A percentile compares a stretch with the other conserved stretches of the same genome.
Evolutionary conservation across 169 alveolate genomes (phyloP).

Genomic region (Plasmodium yoelii): DNA sequence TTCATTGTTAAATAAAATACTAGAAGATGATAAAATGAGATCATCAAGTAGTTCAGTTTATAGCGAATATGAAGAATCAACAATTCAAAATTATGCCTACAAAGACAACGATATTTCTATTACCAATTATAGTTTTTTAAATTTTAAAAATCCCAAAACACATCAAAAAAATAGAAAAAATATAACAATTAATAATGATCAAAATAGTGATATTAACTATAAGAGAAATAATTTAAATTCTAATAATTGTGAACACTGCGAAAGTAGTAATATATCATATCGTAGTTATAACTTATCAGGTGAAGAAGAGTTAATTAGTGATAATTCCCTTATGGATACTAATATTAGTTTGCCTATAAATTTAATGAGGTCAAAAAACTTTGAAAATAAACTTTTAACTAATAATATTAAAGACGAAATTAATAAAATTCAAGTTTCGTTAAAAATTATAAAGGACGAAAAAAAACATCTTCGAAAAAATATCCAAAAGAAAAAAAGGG

Average conservation of each 20-base stretch:
- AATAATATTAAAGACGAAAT: slow-evolving; percentile 61
- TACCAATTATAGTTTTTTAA: neutral
- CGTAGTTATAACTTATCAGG: neutral
- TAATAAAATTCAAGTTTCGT: slow-evolving; percentile 44
- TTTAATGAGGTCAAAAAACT: slow-evolving; percentile 20
- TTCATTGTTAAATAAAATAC: neutral
- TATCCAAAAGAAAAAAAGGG: slow-evolving; percentile 1
- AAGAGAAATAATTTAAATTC: neutral
- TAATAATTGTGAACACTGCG: neutral
- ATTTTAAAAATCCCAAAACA: neutral
- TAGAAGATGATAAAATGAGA: neutral
- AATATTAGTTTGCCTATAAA: slow-evolving; percentile 10
- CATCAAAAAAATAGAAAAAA: neutral
- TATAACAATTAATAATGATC: neutral
- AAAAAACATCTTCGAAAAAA: neutral
- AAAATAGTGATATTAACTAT: neutral
- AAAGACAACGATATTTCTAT: neutral
- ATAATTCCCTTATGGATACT: neutral
- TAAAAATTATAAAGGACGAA: slow-evolving; percentile 26
- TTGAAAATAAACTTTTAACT: slow-evolving; percentile 26
- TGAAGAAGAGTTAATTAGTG: neutral
- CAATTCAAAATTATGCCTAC: neutral
- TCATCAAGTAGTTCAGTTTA: neutral
- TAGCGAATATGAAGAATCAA: neutral
- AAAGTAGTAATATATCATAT: neutral